Percentiles rank a stretch among this genome's conserved stretches.
These are phyloP conservation scores for Pseudotsuga menziesii DNA, from an alignment of 75 land plant species.

Conservation along the genomic window DNA sequence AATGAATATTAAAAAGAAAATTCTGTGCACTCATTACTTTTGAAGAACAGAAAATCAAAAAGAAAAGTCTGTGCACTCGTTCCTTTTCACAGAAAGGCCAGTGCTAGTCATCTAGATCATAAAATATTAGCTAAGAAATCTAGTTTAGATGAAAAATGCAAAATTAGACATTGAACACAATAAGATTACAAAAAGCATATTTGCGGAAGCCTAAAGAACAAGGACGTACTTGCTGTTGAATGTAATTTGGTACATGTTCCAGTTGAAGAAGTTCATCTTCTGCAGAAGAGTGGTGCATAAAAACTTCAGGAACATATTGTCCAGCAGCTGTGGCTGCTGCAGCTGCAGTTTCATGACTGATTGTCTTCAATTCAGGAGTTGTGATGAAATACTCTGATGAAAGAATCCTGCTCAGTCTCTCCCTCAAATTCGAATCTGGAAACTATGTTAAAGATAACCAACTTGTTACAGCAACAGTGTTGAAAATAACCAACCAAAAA, in stretches of 20 bases:
- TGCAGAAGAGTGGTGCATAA: neutral
- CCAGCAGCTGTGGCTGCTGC: conserved; percentile 12
- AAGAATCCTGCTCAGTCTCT: conserved; percentile 73
- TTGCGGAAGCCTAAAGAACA: neutral
- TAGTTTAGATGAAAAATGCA: neutral
- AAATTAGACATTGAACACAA: neutral
- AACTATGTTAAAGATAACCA: conserved; percentile 1
- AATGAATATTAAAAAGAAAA: too few relatives aligned
- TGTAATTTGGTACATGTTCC: neutral
- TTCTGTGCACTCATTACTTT: too few relatives aligned
- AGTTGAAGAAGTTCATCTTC: conserved; percentile 2
- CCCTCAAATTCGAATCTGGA: conserved; percentile 72
- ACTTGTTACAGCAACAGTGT: neutral
- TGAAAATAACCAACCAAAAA: neutral
- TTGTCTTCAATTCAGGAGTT: conserved; percentile 71
- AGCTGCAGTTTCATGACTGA: conserved; percentile 29
- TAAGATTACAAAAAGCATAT: neutral
- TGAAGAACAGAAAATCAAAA: neutral
- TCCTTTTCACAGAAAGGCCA: neutral
- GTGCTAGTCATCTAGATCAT: neutral
- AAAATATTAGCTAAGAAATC: neutral
- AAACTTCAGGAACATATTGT: neutral
- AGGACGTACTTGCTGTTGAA: neutral
- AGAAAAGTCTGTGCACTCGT: neutral
- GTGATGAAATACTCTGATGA: conserved; percentile 81